These are phyloP conservation scores for Pseudozyma thailandica DNA, from an alignment of 1,284 basidiomycete species.

Conservation along the genomic window DNA sequence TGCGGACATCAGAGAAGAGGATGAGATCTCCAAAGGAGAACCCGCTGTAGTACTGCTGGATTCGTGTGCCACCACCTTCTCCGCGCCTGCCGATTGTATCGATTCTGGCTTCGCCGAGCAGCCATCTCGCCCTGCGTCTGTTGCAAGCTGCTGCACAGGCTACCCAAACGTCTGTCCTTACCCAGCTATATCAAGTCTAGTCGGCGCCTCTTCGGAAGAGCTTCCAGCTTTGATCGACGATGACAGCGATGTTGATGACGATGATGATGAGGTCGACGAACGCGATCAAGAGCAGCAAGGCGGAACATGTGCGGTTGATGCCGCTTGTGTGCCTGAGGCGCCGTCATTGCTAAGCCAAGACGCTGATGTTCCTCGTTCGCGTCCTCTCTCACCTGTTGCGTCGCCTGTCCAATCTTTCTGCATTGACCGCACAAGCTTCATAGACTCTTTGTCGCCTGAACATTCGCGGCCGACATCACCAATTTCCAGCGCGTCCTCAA, in stretches of 20 bases:
- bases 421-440: conserved; percentile 14
- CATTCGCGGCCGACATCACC: conserved; percentile 41
- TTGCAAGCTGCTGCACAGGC: conserved; percentile 29
- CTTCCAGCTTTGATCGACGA: conserved; percentile 48
- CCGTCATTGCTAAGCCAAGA: conserved; percentile 7
- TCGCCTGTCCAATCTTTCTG: conserved; percentile 29
- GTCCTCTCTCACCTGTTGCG: conserved; percentile 25
- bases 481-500: conserved; percentile 38
- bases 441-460: conserved; percentile 33
- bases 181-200: conserved; percentile 15
- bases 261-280: conserved; percentile 34
- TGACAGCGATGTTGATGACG: conserved; percentile 46
- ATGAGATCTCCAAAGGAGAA: not conserved
- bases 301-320: not conserved
- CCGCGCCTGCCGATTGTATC: not conserved
- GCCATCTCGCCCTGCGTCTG: conserved; percentile 20
- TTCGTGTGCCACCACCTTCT: conserved; percentile 16
- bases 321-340: not conserved
- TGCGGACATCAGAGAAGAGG: not conserved
- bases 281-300: not conserved
- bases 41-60: conserved; percentile 4
- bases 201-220: conserved; percentile 36
- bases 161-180: conserved; percentile 52
- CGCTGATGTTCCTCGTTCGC: conserved; percentile 6
- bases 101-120: conserved; percentile 44